phyloP scores from a whole-genome alignment of 495 filamentous ascomycete species.

The Aeminium ludgeri region DNA sequence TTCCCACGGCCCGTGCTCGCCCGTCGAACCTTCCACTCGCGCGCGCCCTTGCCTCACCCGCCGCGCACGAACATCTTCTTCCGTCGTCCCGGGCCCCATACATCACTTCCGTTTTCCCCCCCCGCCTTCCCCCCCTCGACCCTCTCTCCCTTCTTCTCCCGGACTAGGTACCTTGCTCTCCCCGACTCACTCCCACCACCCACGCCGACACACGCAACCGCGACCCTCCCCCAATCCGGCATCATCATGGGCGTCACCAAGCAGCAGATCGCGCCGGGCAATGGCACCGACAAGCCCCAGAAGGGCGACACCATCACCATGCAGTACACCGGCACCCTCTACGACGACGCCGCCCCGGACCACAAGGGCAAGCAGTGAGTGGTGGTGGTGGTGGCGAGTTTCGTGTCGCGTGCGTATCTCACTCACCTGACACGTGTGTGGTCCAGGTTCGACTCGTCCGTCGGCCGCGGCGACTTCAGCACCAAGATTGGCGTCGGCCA shows the following conservation, averaged over 20 bases:
- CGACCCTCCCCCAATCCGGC: neutral
- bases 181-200: too few species aligned
- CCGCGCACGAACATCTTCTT: too few species aligned
- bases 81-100: neutral
- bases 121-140: neutral
- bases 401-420: too few species aligned
- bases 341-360: constrained; percentile 31
- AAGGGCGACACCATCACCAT: constrained; percentile 54
- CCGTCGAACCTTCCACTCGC: too few species aligned
- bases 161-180: too few species aligned
- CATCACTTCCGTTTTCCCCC: neutral
- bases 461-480: constrained; percentile 44
- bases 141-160: neutral
- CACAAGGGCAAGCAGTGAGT: constrained; percentile 37
- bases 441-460: constrained; percentile 64
- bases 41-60: too few species aligned
- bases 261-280: constrained; percentile 30
- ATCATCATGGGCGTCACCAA: constrained; percentile 39
- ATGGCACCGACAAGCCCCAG: constrained; percentile 38
- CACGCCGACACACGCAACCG: too few species aligned
- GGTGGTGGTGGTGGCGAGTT: too few species aligned
- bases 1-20: too few species aligned
- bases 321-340: constrained; percentile 70
- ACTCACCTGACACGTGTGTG: constrained; percentile 4
- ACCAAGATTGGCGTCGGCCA: constrained; percentile 54